Evolutionary conservation across 192 early-diverging fungal genomes (phyloP), one percentile per base, ranked within the genome.

Genomic region (Gryganskiella cystojenkinii): DNA sequence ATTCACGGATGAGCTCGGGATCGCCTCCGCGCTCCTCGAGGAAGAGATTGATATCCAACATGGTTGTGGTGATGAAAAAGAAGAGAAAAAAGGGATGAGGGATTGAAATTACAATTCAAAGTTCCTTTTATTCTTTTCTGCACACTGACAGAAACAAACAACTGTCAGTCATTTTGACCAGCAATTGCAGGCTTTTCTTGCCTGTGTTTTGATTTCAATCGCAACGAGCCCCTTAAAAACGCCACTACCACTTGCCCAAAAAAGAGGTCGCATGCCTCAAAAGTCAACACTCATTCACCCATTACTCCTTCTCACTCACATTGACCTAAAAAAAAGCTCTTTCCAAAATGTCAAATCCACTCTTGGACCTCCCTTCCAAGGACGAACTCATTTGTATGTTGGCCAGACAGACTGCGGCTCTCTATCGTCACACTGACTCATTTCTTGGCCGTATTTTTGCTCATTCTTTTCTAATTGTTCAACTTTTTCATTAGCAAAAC

Each of bases 11-110:
- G 49, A 92, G 76, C 45, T 97, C 95, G 27, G 95, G 95, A 68
- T 98, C 94, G 64, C 96, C 96, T 67, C 97, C 98, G 80, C 95
- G 94, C 45, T 93, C 93, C 61, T 88, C 84, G 64, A 95, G 89
- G 62, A 99, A 89, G 37, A 98, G 83, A 64, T 92, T 96, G 74
- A 99, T 93, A 79, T 99, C 98, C 71, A 99, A 86, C 92, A 94
- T 94, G 56, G 44, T 79, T 46, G 30, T 42, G 10, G 58, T 61
- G 9, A 31, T 17, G 37, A 45, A 58, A 27, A 35, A 50, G 43
- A 50, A 35, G 57, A 61, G 45, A 57, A 43, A 40, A n/a, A 13
- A 35, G 34, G 17, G 28, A 17, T 52, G 49, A 28, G 22, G 34
- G 35, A 61, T 11, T 10, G 19, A 54, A 14, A 63, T 20, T 19